phyloP scores from a whole-genome alignment of 257 asterid genomes.

The Solanum stenotomum region DNA sequence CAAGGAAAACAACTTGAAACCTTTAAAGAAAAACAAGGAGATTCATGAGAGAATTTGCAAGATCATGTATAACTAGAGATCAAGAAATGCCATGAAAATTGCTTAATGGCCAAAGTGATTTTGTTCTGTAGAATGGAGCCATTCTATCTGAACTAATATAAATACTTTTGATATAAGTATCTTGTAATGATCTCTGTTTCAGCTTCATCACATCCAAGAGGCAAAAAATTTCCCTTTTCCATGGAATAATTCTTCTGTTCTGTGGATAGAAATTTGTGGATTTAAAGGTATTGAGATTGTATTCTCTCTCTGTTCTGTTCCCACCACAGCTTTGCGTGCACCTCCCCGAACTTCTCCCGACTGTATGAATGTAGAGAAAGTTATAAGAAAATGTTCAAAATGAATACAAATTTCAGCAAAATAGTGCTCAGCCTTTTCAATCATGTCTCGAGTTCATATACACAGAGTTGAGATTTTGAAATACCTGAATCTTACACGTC shows the following conservation, averaged over 20 bases:
- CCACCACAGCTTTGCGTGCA: constrained; percentile 92
- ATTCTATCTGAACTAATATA: neutral
- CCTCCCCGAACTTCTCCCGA: constrained; percentile 86
- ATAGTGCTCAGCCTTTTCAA: neutral
- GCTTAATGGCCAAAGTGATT: neutral
- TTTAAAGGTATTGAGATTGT: constrained; percentile 72
- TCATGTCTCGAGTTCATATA: neutral
- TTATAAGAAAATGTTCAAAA: neutral
- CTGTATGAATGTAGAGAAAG: constrained; percentile 17
- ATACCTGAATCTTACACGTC: constrained; percentile 97
- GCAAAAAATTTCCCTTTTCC: neutral
- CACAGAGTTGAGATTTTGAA: neutral
- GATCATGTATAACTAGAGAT: neutral
- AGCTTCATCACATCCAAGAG: neutral
- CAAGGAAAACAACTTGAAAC: neutral
- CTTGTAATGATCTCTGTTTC: neutral
- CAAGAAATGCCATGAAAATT: neutral
- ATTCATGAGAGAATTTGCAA: neutral
- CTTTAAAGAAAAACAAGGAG: neutral
- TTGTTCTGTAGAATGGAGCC: neutral
- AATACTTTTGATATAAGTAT: neutral
- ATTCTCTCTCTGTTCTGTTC: constrained; percentile 90
- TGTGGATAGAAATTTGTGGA: neutral
- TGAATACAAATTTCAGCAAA: neutral
- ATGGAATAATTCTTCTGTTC: neutral